phyloP scores from a whole-genome alignment of 106 monocot genomes.

The Platanthera zijinensis region DNA sequence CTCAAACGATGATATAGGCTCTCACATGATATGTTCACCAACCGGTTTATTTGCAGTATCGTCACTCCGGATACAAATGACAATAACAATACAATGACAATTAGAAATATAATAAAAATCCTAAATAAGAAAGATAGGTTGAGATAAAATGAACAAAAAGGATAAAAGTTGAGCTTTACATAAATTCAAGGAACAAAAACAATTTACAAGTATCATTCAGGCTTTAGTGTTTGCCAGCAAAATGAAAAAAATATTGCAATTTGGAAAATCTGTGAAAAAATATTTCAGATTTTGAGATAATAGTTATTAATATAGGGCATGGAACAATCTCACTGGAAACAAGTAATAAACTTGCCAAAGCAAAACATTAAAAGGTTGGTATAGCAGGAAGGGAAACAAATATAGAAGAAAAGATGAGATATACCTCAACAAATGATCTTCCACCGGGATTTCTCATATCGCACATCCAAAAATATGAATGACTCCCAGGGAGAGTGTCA shows the following conservation, averaged over 20 bases:
- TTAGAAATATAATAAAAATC: no score
- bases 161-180: no score
- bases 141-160: no score
- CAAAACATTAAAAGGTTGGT: neutral
- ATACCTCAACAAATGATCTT: slow-evolving; percentile 96
- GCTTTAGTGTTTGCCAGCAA: neutral
- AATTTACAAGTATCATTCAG: neutral
- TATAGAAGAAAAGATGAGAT: slow-evolving; percentile 9
- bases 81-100: no score
- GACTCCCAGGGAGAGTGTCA: slow-evolving; percentile 66
- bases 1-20: no score
- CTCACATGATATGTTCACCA: no score
- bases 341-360: neutral
- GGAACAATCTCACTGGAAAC: neutral
- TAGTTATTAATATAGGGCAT: neutral
- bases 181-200: neutral
- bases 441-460: slow-evolving; percentile 97
- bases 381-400: neutral
- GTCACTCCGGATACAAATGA: no score
- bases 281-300: neutral
- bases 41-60: no score
- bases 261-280: neutral
- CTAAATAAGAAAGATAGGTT: no score
- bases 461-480: slow-evolving; percentile 91
- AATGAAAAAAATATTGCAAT: neutral